These are phyloP conservation scores for Stemphylium lycopersici DNA, from an alignment of 2,329 filamentous ascomycete species.

Conservation along the genomic window DNA sequence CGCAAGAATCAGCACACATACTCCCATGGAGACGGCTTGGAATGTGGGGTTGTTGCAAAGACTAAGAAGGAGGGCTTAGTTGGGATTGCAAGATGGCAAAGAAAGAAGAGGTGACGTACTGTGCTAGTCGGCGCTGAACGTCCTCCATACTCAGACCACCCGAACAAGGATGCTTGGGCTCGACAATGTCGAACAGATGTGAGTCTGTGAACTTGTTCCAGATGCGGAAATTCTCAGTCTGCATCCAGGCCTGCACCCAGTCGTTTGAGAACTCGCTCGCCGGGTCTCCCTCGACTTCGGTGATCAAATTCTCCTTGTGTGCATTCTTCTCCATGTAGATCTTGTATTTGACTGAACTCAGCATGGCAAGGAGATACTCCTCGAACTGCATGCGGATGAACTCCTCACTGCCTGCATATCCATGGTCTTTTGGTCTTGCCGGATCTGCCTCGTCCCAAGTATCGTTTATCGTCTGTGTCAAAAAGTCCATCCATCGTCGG, in stretches of 20 bases:
- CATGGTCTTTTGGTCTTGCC: conserved; percentile 87
- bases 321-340: conserved; percentile 53
- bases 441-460: conserved; percentile 96
- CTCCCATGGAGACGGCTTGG: conserved; percentile 33
- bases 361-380: conserved; percentile 88
- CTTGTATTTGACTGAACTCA: conserved; percentile 90
- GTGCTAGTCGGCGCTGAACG: conserved; percentile 84
- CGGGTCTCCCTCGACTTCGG: conserved; percentile 78
- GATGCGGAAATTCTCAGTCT: conserved; percentile 88
- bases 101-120: conserved; percentile 50
- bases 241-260: conserved; percentile 86
- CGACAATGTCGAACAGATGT: conserved; percentile 91
- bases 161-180: conserved; percentile 90
- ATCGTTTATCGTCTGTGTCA: conserved; percentile 91
- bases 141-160: conserved; percentile 94
- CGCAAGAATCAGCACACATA: conserved; percentile 47
- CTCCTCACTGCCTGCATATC: conserved; percentile 94
- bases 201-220: conserved; percentile 77
- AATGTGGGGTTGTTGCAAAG: conserved; percentile 38
- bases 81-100: conserved; percentile 20
- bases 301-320: conserved; percentile 65
- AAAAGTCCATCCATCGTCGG: conserved; percentile 93
- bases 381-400: conserved; percentile 98
- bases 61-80: conserved; percentile 38
- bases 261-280: conserved; percentile 81